Base-by-base conservation (phyloP, 2,329 filamentous ascomycete genomes). In the Penicillium hordei region DNA sequence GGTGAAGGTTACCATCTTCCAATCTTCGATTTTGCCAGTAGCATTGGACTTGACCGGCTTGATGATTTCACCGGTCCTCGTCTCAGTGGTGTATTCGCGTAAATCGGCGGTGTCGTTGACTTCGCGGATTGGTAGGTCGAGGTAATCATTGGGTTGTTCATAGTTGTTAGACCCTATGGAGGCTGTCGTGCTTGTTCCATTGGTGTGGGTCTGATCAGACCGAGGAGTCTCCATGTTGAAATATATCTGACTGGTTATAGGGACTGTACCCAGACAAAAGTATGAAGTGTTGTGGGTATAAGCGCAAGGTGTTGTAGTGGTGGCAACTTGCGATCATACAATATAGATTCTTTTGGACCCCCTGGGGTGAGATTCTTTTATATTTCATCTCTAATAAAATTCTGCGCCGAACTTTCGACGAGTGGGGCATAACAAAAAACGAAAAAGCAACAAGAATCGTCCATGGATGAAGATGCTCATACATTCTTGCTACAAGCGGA, bases 1-100 rank as follows among this genome's bases (percentile, higher is more conserved):
- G 4, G 81, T 83, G 69, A 94, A 96, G 0, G 87, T 89, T 34
- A 90, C 86, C 10, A 90, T 77, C 57, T 87, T 84, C 69, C 84
- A 87, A 31, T 80, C 75, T 62, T 80, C 76, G n/a, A 79, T 71
- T 52, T 77, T 72, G 3, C 81, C 80, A 2, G 77, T 79, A 0
- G 78, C 79, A 48, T 87, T 83, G 4, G 89, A 85, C 63, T 75
- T 76, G 21, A 81, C 72, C 39, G 76, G 75, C 64, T 78, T 80
- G 25, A 84, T 78, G 62, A 91, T 89, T 53, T 84, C 79, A n/a
- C 89, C 89, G 0, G 73, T 68, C 5, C 77, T 72, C 2, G 83
- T 86, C 71, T 90, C 88, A 56, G 80, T 75, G 1, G 81, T 85
- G 72, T 88, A 91, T 75, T 91, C 89, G 34, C 82, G 80, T 55